Percentiles rank a stretch among this genome's conserved stretches.
These are phyloP conservation scores for Populus ilicifolia DNA, from an alignment of 345 rosid species.

Conservation along the genomic window DNA sequence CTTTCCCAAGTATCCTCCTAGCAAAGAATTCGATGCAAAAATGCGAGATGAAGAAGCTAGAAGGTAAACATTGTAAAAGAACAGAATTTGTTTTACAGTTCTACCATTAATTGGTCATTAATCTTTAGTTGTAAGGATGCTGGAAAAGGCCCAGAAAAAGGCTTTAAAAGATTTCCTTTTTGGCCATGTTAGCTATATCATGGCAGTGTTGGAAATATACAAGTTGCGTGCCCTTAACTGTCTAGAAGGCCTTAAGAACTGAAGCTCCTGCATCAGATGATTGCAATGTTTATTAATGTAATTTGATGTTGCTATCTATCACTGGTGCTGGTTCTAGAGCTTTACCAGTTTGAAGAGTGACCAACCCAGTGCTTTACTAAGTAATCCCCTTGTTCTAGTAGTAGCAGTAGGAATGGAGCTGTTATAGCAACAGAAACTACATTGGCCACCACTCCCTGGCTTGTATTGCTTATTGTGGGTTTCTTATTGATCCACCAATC, in stretches of 20 bases:
- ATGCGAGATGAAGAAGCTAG: constrained; percentile 87
- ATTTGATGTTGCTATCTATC: not conserved
- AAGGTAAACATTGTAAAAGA: constrained; percentile 49
- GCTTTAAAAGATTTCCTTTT: not conserved
- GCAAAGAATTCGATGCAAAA: constrained; percentile 97
- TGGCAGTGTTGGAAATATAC: not conserved
- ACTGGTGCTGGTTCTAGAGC: no score
- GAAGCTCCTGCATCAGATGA: not conserved
- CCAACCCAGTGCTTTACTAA: no score
- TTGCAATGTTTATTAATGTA: not conserved
- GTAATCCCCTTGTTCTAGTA: no score
- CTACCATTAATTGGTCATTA: not conserved
- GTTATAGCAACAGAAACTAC: not conserved
- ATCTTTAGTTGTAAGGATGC: not conserved
- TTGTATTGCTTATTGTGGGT: not conserved
- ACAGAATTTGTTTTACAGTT: not conserved
- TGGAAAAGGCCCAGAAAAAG: not conserved
- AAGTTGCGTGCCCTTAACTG: not conserved
- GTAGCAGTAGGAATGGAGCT: not conserved
- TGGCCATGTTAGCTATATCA: not conserved
- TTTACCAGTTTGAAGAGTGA: no score
- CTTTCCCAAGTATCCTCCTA: constrained; percentile 94
- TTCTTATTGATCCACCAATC: not conserved
- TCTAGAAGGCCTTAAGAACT: not conserved
- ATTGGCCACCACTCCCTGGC: not conserved